These are phyloP conservation scores for Paecilomyces sp. DNA, from an alignment of 2,329 filamentous ascomycete genomes.

Conservation along the genomic window DNA sequence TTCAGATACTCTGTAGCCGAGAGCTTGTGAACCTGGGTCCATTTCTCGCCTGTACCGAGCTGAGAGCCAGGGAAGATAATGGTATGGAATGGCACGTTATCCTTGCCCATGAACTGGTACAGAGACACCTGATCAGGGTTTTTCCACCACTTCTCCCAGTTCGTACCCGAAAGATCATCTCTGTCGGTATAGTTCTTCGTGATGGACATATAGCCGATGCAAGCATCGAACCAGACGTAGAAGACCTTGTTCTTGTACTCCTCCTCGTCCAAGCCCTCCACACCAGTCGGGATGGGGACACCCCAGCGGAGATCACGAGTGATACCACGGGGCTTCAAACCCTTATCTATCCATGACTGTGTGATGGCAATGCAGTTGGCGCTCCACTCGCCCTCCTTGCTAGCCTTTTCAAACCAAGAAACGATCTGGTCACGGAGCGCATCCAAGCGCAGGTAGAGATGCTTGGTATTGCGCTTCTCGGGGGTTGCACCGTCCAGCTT, in stretches of 20 bases:
- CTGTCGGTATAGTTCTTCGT: slow-evolving; percentile 75
- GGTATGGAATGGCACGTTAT: slow-evolving; percentile 80
- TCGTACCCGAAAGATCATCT: slow-evolving; percentile 15
- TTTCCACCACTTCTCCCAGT: slow-evolving; percentile 94
- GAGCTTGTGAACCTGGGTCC: slow-evolving; percentile 84
- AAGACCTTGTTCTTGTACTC: slow-evolving; percentile 72
- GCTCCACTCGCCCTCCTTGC: slow-evolving; percentile 56
- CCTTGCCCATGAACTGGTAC: slow-evolving; percentile 95
- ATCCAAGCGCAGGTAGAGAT: slow-evolving; percentile 83
- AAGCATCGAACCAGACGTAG: slow-evolving; percentile 90
- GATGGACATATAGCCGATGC: slow-evolving; percentile 92
- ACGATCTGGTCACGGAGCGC: slow-evolving; percentile 71
- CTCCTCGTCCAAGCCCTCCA: slow-evolving; percentile 28
- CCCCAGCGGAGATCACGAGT: slow-evolving; percentile 93
- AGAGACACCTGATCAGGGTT: slow-evolving; percentile 80
- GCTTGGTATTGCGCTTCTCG: slow-evolving; percentile 74
- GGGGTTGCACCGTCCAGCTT: slow-evolving; percentile 84
- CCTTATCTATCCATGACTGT: slow-evolving; percentile 55
- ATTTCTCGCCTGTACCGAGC: slow-evolving; percentile 73
- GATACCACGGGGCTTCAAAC: slow-evolving; percentile 78
- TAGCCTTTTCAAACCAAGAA: slow-evolving; percentile 68
- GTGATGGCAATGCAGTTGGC: slow-evolving; percentile 39
- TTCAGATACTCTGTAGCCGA: slow-evolving; percentile 87
- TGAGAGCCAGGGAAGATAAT: slow-evolving; percentile 88
- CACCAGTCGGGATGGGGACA: slow-evolving; percentile 44